These are phyloP conservation scores for Trypanosoma avium DNA, from an alignment of 208 protist genomes.

Conservation along the genomic window DNA sequence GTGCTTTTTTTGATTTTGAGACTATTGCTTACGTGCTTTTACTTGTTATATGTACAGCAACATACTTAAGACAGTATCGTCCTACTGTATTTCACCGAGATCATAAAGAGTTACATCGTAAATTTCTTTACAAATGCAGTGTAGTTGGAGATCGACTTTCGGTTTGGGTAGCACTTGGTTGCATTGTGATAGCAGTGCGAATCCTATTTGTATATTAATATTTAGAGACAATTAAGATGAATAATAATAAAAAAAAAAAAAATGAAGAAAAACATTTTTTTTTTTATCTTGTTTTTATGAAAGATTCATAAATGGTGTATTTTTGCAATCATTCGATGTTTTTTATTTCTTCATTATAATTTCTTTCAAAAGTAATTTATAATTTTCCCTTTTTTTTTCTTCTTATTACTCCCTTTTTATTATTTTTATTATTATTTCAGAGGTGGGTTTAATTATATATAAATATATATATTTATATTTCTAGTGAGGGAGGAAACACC, in stretches of 20 bases:
- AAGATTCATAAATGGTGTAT: not conserved
- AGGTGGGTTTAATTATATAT: not conserved
- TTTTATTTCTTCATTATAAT: not conserved
- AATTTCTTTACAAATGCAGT: conserved; percentile 92
- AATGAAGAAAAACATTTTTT: not conserved
- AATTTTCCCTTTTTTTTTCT: not conserved
- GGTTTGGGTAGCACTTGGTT: conserved; percentile 74
- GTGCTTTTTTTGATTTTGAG: conserved; percentile 88
- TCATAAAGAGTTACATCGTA: conserved; percentile 76
- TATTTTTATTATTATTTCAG: too few relatives aligned
- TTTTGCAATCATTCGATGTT: not conserved
- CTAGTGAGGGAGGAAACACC: not conserved
- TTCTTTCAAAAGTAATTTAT: not conserved
- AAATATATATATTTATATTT: not conserved
- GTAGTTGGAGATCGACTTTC: conserved; percentile 91
- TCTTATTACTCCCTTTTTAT: too few relatives aligned
- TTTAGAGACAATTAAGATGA: too few relatives aligned
- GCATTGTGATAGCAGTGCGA: conserved; percentile 73
- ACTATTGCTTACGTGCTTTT: conserved; percentile 83
- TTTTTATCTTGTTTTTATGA: not conserved
- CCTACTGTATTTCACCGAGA: conserved; percentile 88
- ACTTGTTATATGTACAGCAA: conserved; percentile 87
- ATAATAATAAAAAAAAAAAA: not conserved
- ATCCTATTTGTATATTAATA: conserved; percentile 78
- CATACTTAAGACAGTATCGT: conserved; percentile 87